Conservation (phyloP, 176 grass and related monocot species). For the Aegilops bicornis region DNA sequence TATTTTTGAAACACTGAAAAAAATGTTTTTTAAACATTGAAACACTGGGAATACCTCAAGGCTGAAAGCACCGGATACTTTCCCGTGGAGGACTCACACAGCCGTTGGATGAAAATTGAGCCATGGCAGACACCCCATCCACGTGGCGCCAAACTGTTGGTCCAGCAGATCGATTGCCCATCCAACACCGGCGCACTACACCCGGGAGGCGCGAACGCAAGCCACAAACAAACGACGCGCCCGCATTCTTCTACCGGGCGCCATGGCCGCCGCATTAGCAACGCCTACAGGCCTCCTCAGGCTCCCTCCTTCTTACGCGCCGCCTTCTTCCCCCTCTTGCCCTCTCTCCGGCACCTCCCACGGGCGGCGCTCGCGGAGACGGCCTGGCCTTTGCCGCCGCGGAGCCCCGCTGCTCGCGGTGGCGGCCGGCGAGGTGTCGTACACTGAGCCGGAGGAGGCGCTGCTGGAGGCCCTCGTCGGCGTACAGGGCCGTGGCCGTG, state of each 20-base stretch:
- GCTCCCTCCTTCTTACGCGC: neutral
- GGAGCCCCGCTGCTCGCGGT: conserved; percentile 14
- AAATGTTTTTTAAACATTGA: too few relatives aligned
- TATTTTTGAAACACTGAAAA: too few relatives aligned
- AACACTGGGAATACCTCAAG: too few relatives aligned
- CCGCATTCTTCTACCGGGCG: neutral
- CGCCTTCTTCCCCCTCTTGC: neutral
- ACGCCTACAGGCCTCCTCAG: neutral
- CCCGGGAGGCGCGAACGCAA: conserved; percentile 18
- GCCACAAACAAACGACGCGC: conserved; percentile 9
- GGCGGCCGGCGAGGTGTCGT: conserved; percentile 11
- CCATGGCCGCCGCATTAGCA: conserved; percentile 34
- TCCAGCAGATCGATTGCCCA: neutral
- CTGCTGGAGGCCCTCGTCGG: conserved; percentile 84
- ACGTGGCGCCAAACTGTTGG: neutral
- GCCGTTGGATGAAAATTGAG: too few relatives aligned
- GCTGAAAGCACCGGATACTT: too few relatives aligned
- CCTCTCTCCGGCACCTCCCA: neutral
- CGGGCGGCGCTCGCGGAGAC: neutral
- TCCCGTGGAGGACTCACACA: too few relatives aligned
- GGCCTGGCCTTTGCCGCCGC: neutral
- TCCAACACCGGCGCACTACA: neutral
- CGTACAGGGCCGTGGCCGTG: conserved; percentile 76
- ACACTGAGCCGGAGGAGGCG: conserved; percentile 50
- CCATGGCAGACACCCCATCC: neutral